Conservation (phyloP, 1,139 yeast genomes). For the Nadsonia starkeyi-henricii region DNA sequence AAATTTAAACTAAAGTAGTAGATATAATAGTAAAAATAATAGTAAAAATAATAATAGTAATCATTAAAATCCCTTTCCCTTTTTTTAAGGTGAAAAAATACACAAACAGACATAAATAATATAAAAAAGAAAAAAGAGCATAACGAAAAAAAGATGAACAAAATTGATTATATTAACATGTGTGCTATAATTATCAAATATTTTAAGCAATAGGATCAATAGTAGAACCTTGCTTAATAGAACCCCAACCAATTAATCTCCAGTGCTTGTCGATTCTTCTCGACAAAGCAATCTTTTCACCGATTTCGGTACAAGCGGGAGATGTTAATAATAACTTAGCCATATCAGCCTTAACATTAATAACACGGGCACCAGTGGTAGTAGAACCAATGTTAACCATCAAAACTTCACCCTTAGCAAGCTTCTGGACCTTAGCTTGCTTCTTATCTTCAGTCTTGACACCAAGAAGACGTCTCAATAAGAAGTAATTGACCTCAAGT, state of each 20-base stretch:
- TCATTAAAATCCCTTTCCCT: neutral
- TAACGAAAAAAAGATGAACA: neutral
- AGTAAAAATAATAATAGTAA: neutral
- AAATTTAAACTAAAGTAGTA: too few species aligned
- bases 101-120: neutral
- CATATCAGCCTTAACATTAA: constrained; percentile 98
- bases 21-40: neutral
- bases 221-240: constrained; percentile 76
- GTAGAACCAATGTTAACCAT: constrained; percentile 99
- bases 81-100: neutral
- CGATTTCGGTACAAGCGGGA: constrained; percentile 97
- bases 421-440: constrained; percentile 91
- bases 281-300: constrained; percentile 95
- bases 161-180: neutral
- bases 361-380: constrained; percentile 97
- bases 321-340: constrained; percentile 93
- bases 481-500: constrained; percentile 92
- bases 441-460: constrained; percentile 97
- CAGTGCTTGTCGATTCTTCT: constrained; percentile 99
- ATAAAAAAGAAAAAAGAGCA: neutral
- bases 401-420: constrained; percentile 87
- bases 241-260: constrained; percentile 99
- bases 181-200: neutral
- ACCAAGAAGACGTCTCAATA: constrained; percentile 92
- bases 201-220: constrained; percentile 15